Evolutionary conservation across 2,329 filamentous ascomycete genomes (phyloP), one percentile per base, ranked within the genome.

Genomic region (Pezicula carpinea): DNA sequence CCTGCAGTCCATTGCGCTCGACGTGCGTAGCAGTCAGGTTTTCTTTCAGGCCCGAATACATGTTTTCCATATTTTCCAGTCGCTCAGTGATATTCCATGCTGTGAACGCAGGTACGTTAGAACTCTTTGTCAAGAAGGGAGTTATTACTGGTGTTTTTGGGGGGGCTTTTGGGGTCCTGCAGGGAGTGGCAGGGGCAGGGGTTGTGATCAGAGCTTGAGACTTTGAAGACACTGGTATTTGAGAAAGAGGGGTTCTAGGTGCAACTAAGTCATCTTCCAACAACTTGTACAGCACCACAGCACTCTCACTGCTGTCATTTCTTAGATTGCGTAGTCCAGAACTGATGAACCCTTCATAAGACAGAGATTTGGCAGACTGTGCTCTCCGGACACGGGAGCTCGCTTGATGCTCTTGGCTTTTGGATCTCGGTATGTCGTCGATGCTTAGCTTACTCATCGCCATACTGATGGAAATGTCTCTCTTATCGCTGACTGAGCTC

Each of bases 81-180:
- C 85, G 82, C 51, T 80, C 80, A 58, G 90, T 84, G 55, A 90
- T 82, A 64, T 96, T 89, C 77, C 85, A 92, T 60, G 79, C 86
- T 88, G 77, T 53, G 67, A 73, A 79, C 29, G 64, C 67, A 58
- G 71, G 75, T 55, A 78, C 69, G 76, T 88, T 85, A 82, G 90
- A 89, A 74, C 83, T 71, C 71, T 83, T 86, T 55, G 77, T 84
- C 60, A 92, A 73, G 72, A 77, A 91, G 1, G 64, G 59, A 13
- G 64, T 65, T 54, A 77, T 76, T 40, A 63, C 62, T 55, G 64
- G 53, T 49, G 63, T 60, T 49, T 59, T 54, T 50, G 55, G 63
- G 31, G 55, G 67, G 50, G 71, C 72, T 60, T 70, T 75, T 48
- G 62, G 63, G 54, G 65, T 64, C 59, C 72, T 69, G 55, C 57